Evolutionary conservation across 2,329 filamentous ascomycete genomes (phyloP).

Genomic region (Stagonosporopsis cucurbitacearum): DNA sequence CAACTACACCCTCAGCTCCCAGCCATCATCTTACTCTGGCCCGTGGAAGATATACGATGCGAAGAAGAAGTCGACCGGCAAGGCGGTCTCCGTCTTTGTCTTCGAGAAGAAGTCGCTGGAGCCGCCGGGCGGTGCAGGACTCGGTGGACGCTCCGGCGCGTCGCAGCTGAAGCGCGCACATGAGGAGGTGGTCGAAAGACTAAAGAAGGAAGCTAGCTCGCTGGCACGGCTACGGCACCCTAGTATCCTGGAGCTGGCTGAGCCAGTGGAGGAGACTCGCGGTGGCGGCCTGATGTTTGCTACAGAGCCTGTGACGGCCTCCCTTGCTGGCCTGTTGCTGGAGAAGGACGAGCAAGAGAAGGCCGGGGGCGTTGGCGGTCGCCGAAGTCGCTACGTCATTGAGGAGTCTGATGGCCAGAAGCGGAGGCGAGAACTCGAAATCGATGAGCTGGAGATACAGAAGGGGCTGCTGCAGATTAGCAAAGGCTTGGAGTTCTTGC

Average conservation of each 20-base stretch:
- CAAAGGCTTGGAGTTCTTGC: conserved; percentile 92
- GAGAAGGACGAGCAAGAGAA: conserved; percentile 91
- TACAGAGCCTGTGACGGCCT: conserved; percentile 88
- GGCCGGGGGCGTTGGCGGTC: conserved; percentile 69
- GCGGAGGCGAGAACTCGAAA: conserved; percentile 78
- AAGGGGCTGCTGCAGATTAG: conserved; percentile 92
- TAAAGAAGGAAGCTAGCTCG: conserved; percentile 90
- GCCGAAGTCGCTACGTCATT: conserved; percentile 79
- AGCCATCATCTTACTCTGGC: conserved; percentile 79
- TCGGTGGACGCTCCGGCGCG: conserved; percentile 65
- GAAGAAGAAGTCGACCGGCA: conserved; percentile 94
- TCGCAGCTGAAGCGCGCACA: conserved; percentile 78
- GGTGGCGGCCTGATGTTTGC: conserved; percentile 94
- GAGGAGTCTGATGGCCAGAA: conserved; percentile 78
- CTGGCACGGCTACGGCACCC: conserved; percentile 89
- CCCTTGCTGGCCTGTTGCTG: conserved; percentile 78
- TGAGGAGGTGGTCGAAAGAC: conserved; percentile 87
- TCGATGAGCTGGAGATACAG: conserved; percentile 97
- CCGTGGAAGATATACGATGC: conserved; percentile 98
- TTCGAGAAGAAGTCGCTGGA: conserved; percentile 91
- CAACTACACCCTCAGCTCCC: conserved; percentile 84
- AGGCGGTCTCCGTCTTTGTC: conserved; percentile 87
- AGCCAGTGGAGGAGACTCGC: conserved; percentile 93
- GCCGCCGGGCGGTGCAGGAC: conserved; percentile 63
- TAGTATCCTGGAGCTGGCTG: conserved; percentile 87